Evolutionary conservation across 306 rosid species (phyloP), one percentile per base, ranked within the genome.

Genomic region (Quercus suber): DNA sequence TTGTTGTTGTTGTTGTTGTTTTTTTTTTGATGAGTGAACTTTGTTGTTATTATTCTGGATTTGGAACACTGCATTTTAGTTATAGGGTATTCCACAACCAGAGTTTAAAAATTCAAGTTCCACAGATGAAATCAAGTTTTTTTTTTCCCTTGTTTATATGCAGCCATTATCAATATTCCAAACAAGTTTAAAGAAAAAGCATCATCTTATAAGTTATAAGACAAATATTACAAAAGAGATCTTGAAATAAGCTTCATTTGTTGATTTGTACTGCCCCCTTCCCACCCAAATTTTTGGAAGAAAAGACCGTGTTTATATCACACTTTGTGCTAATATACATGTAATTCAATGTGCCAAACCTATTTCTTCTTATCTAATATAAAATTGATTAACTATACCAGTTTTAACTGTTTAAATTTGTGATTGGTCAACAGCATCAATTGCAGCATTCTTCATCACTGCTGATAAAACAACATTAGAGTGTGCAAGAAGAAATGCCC

Each of bases 401-500:
- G 37, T 21, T 69, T 43, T 80, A 53, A 79, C 79, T 31, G 58
- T 56, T 27, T 59, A 60, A 43, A 20, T 73, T 74, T 75, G 69
- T 69, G 83, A 49, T 49, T 90, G 79, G 43, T 83, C 84, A 78
- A 87, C 97, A 95, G 99, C 92, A 55, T 81, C 96, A 43, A 84
- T 91, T 81, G 94, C 97, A 2, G 77, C 94, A 1, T 92, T 86
- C 84, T 91, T 92, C 90, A 91, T 92, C 76, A 86, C 93, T 49
- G 94, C 94, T 31, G 98, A 92, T 84, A 91, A 91, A 86, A 87
- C 90, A 12, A 95, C 91, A 85, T 79, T 95, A 82, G 94, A 87
- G 76, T 92, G 99, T 86, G 99, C 99, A 6, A 82, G 99, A 86
- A 91, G 69, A 81, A 95, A 92, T 81, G 76, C 97, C 3, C 88